Percentiles rank a stretch among this genome's conserved stretches.
phyloP scores from a whole-genome alignment of 257 asterid genomes.

The Ligustrum vulgare region DNA sequence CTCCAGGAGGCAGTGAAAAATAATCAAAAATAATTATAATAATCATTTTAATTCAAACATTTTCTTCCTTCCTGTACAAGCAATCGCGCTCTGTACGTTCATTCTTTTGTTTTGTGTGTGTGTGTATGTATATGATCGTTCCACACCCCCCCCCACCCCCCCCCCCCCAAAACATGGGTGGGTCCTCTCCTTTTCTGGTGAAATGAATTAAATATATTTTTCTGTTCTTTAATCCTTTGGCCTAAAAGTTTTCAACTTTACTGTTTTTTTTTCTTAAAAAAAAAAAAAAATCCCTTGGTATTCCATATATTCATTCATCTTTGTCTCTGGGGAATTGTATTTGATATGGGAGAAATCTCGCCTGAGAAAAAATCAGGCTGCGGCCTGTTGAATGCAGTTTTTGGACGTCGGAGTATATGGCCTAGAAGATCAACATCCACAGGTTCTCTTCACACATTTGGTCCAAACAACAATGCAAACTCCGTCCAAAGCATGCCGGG shows the following conservation, averaged over 20 bases:
- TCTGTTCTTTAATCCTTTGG: neutral
- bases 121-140: too few relatives aligned
- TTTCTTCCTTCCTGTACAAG: slow-evolving; percentile 28
- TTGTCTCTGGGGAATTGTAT: too few relatives aligned
- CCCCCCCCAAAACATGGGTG: neutral
- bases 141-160: too few relatives aligned
- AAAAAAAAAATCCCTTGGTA: slow-evolving; percentile 21
- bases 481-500: slow-evolving; percentile 41
- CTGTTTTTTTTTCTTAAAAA: neutral
- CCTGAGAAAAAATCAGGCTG: slow-evolving; percentile 77
- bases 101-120: neutral
- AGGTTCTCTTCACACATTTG: slow-evolving; percentile 40
- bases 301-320: neutral
- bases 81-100: slow-evolving; percentile 17
- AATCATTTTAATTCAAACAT: neutral
- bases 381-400: slow-evolving; percentile 65
- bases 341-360: slow-evolving; percentile 60
- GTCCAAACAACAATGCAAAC: slow-evolving; percentile 15
- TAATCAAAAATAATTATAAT: neutral
- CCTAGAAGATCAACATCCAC: slow-evolving; percentile 57
- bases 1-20: slow-evolving; percentile 24
- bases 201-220: slow-evolving; percentile 8
- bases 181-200: neutral
- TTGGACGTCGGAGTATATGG: slow-evolving; percentile 58
- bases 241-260: slow-evolving; percentile 15